These are phyloP conservation scores for Umbelopsis vinacea DNA, from an alignment of 192 early-diverging fungal species.

Conservation along the genomic window DNA sequence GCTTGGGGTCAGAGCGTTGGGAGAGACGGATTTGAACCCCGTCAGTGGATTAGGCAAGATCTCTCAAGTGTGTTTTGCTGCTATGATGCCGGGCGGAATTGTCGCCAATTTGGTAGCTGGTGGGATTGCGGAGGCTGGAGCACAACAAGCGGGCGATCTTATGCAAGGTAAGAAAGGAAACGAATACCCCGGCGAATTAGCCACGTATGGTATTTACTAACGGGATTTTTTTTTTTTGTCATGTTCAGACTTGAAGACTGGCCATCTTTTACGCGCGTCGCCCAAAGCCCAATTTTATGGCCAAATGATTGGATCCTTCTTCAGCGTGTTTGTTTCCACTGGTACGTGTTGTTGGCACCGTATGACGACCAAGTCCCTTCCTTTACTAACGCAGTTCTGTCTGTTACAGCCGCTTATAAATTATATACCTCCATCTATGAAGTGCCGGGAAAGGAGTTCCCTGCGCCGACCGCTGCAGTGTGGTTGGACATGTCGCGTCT, in stretches of 20 bases:
- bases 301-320: constrained; percentile 79
- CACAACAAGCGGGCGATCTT: constrained; percentile 70
- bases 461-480: constrained; percentile 74
- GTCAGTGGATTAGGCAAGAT: constrained; percentile 85
- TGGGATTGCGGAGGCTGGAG: constrained; percentile 72
- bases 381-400: neutral
- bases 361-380: too few relatives aligned
- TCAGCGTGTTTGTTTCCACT: constrained; percentile 70
- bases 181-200: neutral
- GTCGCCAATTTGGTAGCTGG: constrained; percentile 80
- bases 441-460: constrained; percentile 71
- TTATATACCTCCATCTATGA: constrained; percentile 71
- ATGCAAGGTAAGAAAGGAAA: constrained; percentile 33
- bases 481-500: constrained; percentile 81
- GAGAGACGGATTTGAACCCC: constrained; percentile 85
- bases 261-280: constrained; percentile 79
- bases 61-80: constrained; percentile 84
- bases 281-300: constrained; percentile 86
- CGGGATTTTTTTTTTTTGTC: constrained; percentile 54
- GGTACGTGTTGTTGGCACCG: constrained; percentile 43
- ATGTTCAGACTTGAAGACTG: constrained; percentile 78
- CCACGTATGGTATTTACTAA: constrained; percentile 39
- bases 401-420: constrained; percentile 52
- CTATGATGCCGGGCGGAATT: constrained; percentile 69
- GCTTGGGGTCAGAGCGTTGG: constrained; percentile 80